Conservation (phyloP, 2,329 filamentous ascomycete species). For the Phialophora macrospora region DNA sequence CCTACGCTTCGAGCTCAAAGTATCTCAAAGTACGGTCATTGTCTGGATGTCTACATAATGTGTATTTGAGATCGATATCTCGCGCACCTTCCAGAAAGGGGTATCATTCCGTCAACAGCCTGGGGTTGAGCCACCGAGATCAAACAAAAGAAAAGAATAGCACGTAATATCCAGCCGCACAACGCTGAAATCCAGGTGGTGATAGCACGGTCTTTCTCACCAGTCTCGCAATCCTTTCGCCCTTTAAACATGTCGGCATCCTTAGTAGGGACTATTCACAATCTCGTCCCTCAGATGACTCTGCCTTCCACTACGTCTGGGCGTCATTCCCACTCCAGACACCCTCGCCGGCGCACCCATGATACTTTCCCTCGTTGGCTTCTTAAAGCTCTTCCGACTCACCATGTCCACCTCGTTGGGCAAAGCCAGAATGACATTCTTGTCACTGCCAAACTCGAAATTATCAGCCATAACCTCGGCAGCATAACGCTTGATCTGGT, state of each 20-base stretch:
- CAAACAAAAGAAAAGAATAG: conserved; percentile 4
- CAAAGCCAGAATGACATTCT: conserved; percentile 95
- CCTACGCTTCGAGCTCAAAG: neutral
- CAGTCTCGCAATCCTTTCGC: neutral
- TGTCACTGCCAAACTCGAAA: conserved; percentile 95
- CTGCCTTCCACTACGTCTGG: conserved; percentile 54
- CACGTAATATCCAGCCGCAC: neutral
- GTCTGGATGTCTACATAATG: neutral
- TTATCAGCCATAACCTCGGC: conserved; percentile 98
- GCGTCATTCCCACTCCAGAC: conserved; percentile 46
- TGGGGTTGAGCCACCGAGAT: neutral
- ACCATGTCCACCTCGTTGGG: conserved; percentile 99
- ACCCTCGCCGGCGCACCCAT: conserved; percentile 62
- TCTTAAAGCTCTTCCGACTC: conserved; percentile 79
- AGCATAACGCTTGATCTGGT: conserved; percentile 93
- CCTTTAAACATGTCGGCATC: neutral
- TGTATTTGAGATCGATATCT: neutral
- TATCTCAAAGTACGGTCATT: neutral
- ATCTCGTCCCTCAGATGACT: conserved; percentile 73
- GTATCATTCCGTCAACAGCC: conserved; percentile 4
- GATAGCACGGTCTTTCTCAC: neutral
- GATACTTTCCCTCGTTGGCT: conserved; percentile 92
- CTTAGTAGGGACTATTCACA: conserved; percentile 71
- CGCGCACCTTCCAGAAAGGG: neutral
- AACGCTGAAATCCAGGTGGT: neutral